phyloP scores from a whole-genome alignment of 768 basidiomycete species.

The Amylocystis lapponica region DNA sequence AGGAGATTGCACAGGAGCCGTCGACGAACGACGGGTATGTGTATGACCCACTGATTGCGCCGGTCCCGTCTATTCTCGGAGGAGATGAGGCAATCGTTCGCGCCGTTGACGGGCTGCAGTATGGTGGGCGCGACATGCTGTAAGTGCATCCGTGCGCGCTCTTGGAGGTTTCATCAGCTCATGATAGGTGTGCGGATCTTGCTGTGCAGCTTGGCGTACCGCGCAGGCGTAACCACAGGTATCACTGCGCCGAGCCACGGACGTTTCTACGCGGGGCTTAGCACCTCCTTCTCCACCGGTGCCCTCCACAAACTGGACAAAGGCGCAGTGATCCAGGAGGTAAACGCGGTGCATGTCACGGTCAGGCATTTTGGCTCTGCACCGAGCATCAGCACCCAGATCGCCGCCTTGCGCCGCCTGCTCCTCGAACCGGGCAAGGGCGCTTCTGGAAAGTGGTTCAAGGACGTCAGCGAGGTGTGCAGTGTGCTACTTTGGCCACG shows the following conservation, averaged over 20 bases:
- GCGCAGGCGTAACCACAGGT: conserved; percentile 65
- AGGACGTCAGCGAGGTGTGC: conserved; percentile 40
- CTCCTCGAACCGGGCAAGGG: conserved; percentile 36
- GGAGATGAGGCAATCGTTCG: conserved; percentile 37
- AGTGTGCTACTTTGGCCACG: background rate
- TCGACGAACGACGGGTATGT: conserved; percentile 51
- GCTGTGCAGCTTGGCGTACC: conserved; percentile 57
- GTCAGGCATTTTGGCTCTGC: conserved; percentile 39
- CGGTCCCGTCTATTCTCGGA: conserved; percentile 30
- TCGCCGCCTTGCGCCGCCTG: conserved; percentile 51
- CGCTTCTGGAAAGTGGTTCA: conserved; percentile 36
- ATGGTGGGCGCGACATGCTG: conserved; percentile 54
- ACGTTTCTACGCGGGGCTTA: conserved; percentile 59
- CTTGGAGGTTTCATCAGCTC: background rate
- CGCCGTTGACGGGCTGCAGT: conserved; percentile 72
- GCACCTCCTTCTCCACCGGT: conserved; percentile 54
- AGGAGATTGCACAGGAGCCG: conserved; percentile 59
- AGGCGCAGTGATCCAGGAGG: conserved; percentile 61
- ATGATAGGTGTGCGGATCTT: background rate
- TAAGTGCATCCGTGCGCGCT: conserved; percentile 19
- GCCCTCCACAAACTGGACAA: conserved; percentile 51
- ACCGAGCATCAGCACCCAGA: conserved; percentile 62
- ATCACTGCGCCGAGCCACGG: conserved; percentile 51
- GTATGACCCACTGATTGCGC: conserved; percentile 37
- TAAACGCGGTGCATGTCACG: conserved; percentile 61